Percentiles rank a stretch among this genome's conserved stretches.
phyloP scores from a whole-genome alignment of 139 green algal species.

The Coelastrella sp. region DNA sequence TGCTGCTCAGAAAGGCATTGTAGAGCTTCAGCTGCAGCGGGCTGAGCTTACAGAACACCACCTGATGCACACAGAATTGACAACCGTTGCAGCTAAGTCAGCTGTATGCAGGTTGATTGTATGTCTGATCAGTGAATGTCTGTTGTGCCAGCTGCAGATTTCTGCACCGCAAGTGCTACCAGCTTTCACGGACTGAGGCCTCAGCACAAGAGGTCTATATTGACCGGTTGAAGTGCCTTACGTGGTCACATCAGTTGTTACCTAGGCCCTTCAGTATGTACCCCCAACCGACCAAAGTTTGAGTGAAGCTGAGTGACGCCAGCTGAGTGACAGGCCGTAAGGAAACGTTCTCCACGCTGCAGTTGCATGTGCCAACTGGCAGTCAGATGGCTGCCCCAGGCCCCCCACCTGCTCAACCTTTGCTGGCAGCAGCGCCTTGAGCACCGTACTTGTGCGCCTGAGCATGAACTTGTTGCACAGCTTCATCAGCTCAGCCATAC shows the following conservation, averaged over 20 bases:
- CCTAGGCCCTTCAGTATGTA: too few species aligned
- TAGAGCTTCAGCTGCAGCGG: slow-evolving; percentile 91
- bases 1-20: slow-evolving; percentile 84
- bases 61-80: slow-evolving; percentile 47
- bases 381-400: not conserved
- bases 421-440: slow-evolving; percentile 93
- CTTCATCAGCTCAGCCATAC: slow-evolving; percentile 78
- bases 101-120: not conserved
- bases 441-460: slow-evolving; percentile 90
- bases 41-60: slow-evolving; percentile 96
- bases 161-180: too few species aligned
- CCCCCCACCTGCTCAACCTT: slow-evolving; percentile 81
- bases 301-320: too few species aligned
- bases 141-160: too few species aligned
- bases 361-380: not conserved
- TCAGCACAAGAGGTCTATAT: too few species aligned
- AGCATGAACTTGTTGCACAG: slow-evolving; percentile 97
- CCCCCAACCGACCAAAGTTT: not conserved
- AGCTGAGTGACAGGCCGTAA: too few species aligned
- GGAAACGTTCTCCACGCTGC: too few species aligned
- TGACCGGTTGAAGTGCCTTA: too few species aligned
- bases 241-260: too few species aligned
- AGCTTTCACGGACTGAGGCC: too few species aligned
- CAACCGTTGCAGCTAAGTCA: not conserved
- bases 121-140: too few species aligned